Evolutionary conservation across 257 asterid genomes (phyloP), one percentile per base, ranked within the genome.

Genomic region (Nicotiana otophora): DNA sequence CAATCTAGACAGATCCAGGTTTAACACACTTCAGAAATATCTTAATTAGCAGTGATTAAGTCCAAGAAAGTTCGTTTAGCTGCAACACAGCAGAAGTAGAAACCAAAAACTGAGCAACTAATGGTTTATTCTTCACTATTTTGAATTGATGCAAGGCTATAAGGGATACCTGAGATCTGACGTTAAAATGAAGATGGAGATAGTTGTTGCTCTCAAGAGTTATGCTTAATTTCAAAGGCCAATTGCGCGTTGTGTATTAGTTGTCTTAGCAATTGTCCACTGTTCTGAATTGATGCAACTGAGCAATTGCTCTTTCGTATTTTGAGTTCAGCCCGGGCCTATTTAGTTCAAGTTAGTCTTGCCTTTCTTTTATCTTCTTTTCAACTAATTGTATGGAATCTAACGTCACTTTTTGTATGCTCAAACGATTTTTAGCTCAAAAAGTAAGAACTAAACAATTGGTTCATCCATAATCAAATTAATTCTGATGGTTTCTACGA

Each of bases 1-100:
- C 87, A 55, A 69, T 91, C 97, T 0, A 88, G 92, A 72, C 70
- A 83, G n/a, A 76, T 86, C 84, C 80, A 80, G 8, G 70, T 74
- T 65, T 84, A 36, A 75, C 34, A 75, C 34, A 20, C 28, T 11
- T 4, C 5, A 70, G 20, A 42, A 39, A n/a, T 42, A 70, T 42
- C 34, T 34, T 5, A 39, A 39, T 60, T n/a, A 60, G 12, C 65
- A 60, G 30, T 60, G 30, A n/a, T 5, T 11, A 60, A 20, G 66
- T 9, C 16, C 31, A 8, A 61, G 1, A 61, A 61, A 9, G 66
- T 61, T 61, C 6, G 2, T 1, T 20, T 61, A 19, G 31, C 31
- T n/a, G 8, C 65, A 2, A n/a, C n/a, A 23, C 10, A 42, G 46
- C 60, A 20, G 14, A 70, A 42, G 33, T 39, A n/a, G 77, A 39